These are phyloP conservation scores for Neurospora crassa DNA, from an alignment of 2,329 filamentous ascomycete genomes.

Conservation along the genomic window DNA sequence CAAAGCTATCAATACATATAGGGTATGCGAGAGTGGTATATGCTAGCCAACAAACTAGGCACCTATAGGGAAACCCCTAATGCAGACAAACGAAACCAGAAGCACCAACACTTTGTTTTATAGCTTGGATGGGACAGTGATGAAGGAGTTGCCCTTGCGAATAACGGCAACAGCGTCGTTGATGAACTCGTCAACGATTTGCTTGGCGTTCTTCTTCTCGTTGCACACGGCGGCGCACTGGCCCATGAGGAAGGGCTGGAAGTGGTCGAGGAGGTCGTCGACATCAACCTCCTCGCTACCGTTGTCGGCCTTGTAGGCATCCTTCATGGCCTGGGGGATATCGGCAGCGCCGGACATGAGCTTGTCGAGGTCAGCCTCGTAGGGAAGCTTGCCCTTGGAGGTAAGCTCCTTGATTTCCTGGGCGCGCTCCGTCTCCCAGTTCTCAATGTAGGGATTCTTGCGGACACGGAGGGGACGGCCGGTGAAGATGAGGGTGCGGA, in stretches of 20 bases:
- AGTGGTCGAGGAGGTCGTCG: constrained; percentile 86
- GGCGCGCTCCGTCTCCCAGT: constrained; percentile 91
- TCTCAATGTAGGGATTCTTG: constrained; percentile 84
- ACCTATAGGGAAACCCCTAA: background rate
- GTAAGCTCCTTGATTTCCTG: constrained; percentile 90
- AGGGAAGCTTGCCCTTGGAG: constrained; percentile 79
- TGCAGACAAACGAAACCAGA: constrained; percentile 1
- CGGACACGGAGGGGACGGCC: constrained; percentile 89
- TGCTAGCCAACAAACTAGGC: background rate
- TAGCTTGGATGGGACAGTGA: constrained; percentile 59
- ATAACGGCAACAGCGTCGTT: constrained; percentile 65
- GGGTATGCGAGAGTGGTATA: background rate
- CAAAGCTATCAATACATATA: constrained; percentile 5
- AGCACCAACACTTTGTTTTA: constrained; percentile 30
- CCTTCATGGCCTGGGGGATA: constrained; percentile 53
- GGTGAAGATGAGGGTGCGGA: constrained; percentile 97
- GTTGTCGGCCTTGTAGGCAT: constrained; percentile 45
- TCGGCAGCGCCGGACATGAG: constrained; percentile 51
- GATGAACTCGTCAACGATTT: constrained; percentile 90
- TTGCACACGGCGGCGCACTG: constrained; percentile 91
- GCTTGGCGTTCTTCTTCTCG: constrained; percentile 85
- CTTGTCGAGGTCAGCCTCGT: constrained; percentile 88
- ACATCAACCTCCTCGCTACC: constrained; percentile 48
- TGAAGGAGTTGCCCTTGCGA: constrained; percentile 45
- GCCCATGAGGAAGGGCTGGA: constrained; percentile 88